Base-by-base conservation (phyloP, 352 stramenopile genomes). In the Globisporangium carolinianum region DNA sequence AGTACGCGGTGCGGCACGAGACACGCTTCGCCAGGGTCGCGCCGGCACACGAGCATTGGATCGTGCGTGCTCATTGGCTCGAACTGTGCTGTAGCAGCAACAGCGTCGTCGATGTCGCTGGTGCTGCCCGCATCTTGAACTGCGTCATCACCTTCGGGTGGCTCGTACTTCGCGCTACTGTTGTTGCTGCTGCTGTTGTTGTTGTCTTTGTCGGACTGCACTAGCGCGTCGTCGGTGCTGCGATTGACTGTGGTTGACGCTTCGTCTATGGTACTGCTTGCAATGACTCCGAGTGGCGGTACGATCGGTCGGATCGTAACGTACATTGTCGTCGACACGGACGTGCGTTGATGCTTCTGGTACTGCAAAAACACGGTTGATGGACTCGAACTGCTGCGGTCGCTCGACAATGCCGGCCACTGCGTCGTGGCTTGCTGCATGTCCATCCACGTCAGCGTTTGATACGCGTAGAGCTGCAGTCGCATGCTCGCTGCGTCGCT, bases 311-410 rank as follows among this genome's bases (percentile, higher is more conserved):
- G 51, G 48, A 58, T 43, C 11, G 50, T 38, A 5, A 65, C 12
- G 36, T 50, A 55, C 42, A 66, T 12, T 8, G 54, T 61, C 18
- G 54, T 53, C 15, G 43, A 42, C 12, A 61, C 49, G 5, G 37
- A 10, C 5, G 14, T 49, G 15, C 75, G 66, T 12, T 55, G 66
- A 2, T 73, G 68, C 53, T 82, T 81, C 51, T 87, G 77, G 45
- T 78, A 89, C 52, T 91, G 80, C 3, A 91, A 53, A 35, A 80
- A 89, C 14, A 89, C 76, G 0, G 66, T 47, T 3, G 76, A 32
- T 32, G 24, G 24, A 32, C 24, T 32, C 24, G 24, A 32, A 32
- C 24, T 32, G 24, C 24, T 32, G 24, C 24, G 24, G 24, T 32
- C 24, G 24, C 24, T 32, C 24, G 24, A 32, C 1, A 32, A 32